Evolutionary conservation across 345 rosid genomes (phyloP).

Genomic region (Clausena lansium): DNA sequence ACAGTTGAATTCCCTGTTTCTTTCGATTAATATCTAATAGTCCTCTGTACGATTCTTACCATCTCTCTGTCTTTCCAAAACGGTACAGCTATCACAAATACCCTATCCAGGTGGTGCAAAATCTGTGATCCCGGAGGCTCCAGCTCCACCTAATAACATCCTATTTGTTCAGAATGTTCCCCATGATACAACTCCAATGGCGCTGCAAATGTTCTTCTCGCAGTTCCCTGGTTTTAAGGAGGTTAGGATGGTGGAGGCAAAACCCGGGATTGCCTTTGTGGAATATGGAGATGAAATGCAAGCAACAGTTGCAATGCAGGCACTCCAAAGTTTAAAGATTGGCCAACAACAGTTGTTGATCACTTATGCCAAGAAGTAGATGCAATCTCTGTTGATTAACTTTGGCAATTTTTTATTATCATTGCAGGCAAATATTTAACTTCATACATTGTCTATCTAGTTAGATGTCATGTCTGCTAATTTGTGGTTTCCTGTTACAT

Average conservation of each 20-base stretch:
- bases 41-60: not conserved
- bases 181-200: constrained; percentile 74
- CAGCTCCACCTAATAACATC: constrained; percentile 91
- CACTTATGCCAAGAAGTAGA: constrained; percentile 92
- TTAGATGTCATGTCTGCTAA: constrained; percentile 10
- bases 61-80: not conserved
- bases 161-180: constrained; percentile 94
- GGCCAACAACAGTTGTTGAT: constrained; percentile 75
- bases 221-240: constrained; percentile 86
- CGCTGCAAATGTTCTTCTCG: constrained; percentile 73
- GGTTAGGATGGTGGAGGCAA: constrained; percentile 93
- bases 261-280: constrained; percentile 97
- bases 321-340: constrained; percentile 77
- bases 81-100: constrained; percentile 76
- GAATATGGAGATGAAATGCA: constrained; percentile 90
- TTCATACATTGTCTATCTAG: not conserved
- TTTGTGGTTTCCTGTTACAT: not conserved
- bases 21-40: not conserved
- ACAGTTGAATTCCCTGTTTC: not conserved
- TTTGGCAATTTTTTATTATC: not conserved
- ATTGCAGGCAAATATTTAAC: not conserved
- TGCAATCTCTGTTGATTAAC: not conserved
- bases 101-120: constrained; percentile 76
- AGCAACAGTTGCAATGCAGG: constrained; percentile 83
- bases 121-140: constrained; percentile 70